Percentiles rank a stretch among this genome's conserved stretches.
Conservation (phyloP, 2,329 filamentous ascomycete genomes). For the Sarocladium brachiariae region DNA sequence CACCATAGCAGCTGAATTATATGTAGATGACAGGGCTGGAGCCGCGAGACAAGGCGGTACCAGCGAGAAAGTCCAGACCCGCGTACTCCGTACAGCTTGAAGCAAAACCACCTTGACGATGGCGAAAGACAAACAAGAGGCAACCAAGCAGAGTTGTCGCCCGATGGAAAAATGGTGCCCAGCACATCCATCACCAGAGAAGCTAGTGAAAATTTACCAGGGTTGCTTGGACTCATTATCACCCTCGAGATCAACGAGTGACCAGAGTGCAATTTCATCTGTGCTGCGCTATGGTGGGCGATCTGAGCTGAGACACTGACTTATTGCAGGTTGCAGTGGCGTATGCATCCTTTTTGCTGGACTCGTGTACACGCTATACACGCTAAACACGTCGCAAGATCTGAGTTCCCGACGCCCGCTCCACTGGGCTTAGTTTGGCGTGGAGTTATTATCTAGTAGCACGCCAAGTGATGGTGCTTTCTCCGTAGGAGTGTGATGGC, state of each 20-base stretch:
- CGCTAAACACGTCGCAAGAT: background rate
- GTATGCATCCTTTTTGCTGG: background rate
- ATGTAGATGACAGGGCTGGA: background rate
- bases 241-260: constrained; percentile 10
- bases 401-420: background rate
- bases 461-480: no score
- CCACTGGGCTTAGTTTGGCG: no score
- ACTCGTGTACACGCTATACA: background rate
- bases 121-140: background rate
- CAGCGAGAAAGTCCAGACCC: background rate
- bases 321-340: constrained; percentile 14
- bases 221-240: background rate
- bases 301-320: constrained; percentile 23
- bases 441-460: no score
- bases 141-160: background rate
- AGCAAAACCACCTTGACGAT: background rate
- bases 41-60: background rate
- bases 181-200: background rate
- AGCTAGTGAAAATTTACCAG: background rate
- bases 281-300: background rate
- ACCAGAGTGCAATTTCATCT: constrained; percentile 4
- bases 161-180: background rate
- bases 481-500: background rate
- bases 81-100: background rate
- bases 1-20: constrained; percentile 9